Evolutionary conservation across 495 filamentous ascomycete genomes (phyloP).

Genomic region (Friedmanniomyces simplex): DNA sequence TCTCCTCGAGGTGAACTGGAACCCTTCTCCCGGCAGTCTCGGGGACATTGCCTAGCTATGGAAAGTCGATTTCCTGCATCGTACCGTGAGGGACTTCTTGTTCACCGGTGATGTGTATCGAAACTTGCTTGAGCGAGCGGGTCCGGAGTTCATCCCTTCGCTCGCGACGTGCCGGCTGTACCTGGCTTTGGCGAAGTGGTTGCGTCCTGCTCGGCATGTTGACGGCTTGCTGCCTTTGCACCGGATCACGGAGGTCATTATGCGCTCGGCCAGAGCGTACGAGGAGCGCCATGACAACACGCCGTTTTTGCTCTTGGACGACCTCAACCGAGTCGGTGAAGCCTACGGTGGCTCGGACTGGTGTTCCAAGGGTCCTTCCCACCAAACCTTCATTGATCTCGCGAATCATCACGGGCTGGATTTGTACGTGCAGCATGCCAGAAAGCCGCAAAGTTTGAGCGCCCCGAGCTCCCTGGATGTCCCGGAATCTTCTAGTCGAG

Average conservation of each 20-base stretch:
- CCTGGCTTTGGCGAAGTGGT: neutral
- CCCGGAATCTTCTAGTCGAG: neutral
- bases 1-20: neutral
- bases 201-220: neutral
- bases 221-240: neutral
- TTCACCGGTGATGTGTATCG: neutral
- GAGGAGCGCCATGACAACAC: neutral
- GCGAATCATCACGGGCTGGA: neutral
- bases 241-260: neutral
- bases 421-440: neutral
- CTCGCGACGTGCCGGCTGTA: neutral
- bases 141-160: neutral
- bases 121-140: neutral
- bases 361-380: neutral
- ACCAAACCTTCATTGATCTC: neutral
- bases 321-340: neutral
- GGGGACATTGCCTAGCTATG: neutral
- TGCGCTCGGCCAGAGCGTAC: neutral
- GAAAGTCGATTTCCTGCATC: conserved; percentile 1
- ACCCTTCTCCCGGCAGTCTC: neutral
- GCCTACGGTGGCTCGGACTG: neutral
- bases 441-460: neutral
- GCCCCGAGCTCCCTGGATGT: neutral
- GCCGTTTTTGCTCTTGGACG: neutral
- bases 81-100: neutral